A percentile compares a stretch with the other conserved stretches of the same genome.
Evolutionary conservation across 106 monocot species (phyloP).

Genomic region (Chionographis japonica): DNA sequence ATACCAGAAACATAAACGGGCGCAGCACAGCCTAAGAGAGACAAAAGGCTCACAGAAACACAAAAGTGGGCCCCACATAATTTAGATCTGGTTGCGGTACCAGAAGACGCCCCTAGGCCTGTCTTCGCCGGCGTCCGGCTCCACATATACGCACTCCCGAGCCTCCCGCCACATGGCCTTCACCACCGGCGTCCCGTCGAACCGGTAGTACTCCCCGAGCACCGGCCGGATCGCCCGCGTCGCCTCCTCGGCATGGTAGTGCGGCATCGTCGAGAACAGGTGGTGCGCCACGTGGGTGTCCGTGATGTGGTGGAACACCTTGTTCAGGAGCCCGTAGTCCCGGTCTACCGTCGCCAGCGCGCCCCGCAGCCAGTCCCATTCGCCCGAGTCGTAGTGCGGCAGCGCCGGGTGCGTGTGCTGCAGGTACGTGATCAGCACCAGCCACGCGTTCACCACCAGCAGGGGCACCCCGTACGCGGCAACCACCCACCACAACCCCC

Average conservation of each 20-base stretch:
- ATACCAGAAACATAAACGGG: no score
- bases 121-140: constrained; percentile 1
- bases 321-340: constrained; percentile 38
- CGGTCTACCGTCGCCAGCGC: constrained; percentile 51
- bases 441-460: constrained; percentile 35
- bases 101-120: constrained; percentile 23
- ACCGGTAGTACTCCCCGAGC: constrained; percentile 29
- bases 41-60: no score
- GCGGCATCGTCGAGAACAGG: constrained; percentile 52
- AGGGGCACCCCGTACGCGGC: constrained; percentile 41
- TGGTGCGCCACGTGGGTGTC: constrained; percentile 53
- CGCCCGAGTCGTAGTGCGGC: constrained; percentile 50
- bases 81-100: constrained; percentile 28
- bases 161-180: constrained; percentile 38
- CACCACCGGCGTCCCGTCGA: constrained; percentile 19
- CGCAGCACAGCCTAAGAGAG: no score
- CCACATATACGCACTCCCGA: constrained; percentile 30
- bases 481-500: constrained; percentile 18
- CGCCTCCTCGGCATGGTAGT: constrained; percentile 60
- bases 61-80: neutral
- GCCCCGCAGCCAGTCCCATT: constrained; percentile 73
- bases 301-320: constrained; percentile 46
- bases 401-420: constrained; percentile 63
- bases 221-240: constrained; percentile 35
- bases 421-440: constrained; percentile 51